Evolutionary conservation across 2,329 filamentous ascomycete genomes (phyloP).

Genomic region (Exserohilum turcica): DNA sequence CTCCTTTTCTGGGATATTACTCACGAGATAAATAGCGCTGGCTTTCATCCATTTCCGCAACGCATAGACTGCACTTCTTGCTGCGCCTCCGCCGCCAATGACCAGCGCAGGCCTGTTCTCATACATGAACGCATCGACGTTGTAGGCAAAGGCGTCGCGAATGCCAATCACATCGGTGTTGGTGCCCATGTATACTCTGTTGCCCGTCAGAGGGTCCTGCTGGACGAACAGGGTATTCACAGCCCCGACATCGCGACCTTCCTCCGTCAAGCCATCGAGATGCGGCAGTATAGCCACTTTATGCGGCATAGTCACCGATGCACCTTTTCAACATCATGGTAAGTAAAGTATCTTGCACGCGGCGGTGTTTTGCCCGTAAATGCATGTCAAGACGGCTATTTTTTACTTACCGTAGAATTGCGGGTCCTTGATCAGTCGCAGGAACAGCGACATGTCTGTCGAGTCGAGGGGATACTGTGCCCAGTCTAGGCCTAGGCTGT

Average conservation of each 20-base stretch:
- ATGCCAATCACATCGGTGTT: constrained; percentile 84
- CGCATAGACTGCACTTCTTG: constrained; percentile 77
- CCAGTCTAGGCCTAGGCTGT: constrained; percentile 58
- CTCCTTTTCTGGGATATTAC: not conserved
- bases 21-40: constrained; percentile 69
- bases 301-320: constrained; percentile 82
- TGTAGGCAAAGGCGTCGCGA: constrained; percentile 68
- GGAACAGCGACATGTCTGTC: constrained; percentile 51
- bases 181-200: constrained; percentile 67
- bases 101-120: constrained; percentile 70
- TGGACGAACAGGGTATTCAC: constrained; percentile 79
- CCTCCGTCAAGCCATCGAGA: constrained; percentile 73
- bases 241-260: constrained; percentile 74
- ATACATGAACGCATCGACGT: constrained; percentile 55
- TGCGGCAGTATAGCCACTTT: constrained; percentile 77
- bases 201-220: constrained; percentile 52
- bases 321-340: constrained; percentile 51
- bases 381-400: not conserved
- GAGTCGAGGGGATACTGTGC: constrained; percentile 56
- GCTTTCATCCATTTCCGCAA: constrained; percentile 71
- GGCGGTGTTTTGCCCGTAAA: too few relatives aligned
- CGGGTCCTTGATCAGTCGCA: constrained; percentile 59
- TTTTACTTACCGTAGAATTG: constrained; percentile 65
- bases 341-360: not conserved
- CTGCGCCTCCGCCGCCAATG: constrained; percentile 77